Conservation (phyloP, 192 early-diverging fungal genomes). For the Cladochytrium replicatum region DNA sequence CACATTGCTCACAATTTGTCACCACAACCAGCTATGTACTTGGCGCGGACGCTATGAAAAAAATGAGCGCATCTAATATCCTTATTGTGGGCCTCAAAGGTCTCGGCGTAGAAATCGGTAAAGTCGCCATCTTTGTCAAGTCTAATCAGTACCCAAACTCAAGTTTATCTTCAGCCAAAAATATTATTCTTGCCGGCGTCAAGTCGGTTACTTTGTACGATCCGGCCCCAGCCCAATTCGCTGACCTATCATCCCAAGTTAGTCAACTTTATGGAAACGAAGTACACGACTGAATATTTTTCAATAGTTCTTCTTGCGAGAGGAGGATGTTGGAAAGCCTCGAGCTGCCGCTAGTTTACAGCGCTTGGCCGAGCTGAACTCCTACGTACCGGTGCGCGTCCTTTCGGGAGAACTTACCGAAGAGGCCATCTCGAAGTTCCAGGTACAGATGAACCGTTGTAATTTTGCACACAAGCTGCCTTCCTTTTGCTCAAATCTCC, state of each 20-base stretch:
- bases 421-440: conserved; percentile 42
- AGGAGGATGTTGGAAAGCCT: conserved; percentile 77
- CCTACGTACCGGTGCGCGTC: conserved; percentile 89
- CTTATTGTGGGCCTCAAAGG: conserved; percentile 93
- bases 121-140: neutral
- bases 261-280: neutral
- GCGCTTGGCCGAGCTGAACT: conserved; percentile 88
- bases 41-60: conserved; percentile 94
- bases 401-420: conserved; percentile 57
- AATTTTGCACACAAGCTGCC: neutral
- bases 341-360: conserved; percentile 65
- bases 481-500: neutral
- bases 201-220: conserved; percentile 97
- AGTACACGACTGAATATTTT: too few species aligned
- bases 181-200: conserved; percentile 95
- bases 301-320: conserved; percentile 75
- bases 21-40: conserved; percentile 16
- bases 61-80: conserved; percentile 94
- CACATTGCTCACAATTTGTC: too few species aligned
- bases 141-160: neutral
- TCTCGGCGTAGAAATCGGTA: conserved; percentile 96
- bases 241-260: conserved; percentile 87
- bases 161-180: conserved; percentile 65
- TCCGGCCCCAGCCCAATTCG: conserved; percentile 55
- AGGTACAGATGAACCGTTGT: conserved; percentile 7